Evolutionary conservation across 805 yeast genomes (phyloP).

Genomic region (Candida sonorensis): DNA sequence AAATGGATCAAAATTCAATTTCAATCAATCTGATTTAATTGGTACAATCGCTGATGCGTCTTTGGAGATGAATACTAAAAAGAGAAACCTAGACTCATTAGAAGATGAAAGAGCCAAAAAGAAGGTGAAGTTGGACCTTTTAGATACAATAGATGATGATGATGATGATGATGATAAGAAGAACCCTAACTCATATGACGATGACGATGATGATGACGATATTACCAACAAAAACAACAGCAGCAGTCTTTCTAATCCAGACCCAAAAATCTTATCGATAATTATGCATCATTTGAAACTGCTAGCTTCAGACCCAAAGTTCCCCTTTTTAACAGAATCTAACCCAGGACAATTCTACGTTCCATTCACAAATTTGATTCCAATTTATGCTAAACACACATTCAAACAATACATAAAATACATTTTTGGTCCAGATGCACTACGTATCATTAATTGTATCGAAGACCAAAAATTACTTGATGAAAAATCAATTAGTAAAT

Average conservation of each 20-base stretch:
- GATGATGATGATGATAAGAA: constrained; percentile 24
- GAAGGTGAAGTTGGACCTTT: constrained; percentile 24
- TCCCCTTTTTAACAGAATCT: constrained; percentile 57
- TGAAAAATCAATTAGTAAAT: constrained; percentile 72
- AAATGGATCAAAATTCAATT: constrained; percentile 27
- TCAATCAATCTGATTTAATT: constrained; percentile 30
- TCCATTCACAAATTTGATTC: constrained; percentile 49
- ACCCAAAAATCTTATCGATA: constrained; percentile 17
- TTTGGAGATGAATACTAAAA: constrained; percentile 17
- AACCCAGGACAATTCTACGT: constrained; percentile 53
- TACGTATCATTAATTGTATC: constrained; percentile 73
- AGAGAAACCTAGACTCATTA: constrained; percentile 6
- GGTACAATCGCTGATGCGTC: constrained; percentile 30
- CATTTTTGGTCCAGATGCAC: constrained; percentile 58
- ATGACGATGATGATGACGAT: constrained; percentile 7
- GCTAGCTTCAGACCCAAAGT: constrained; percentile 40
- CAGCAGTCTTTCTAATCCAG: constrained; percentile 4
- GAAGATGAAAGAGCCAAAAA: constrained; percentile 7
- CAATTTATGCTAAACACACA: constrained; percentile 39
- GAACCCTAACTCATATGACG: constrained; percentile 4
- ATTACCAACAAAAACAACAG: neutral
- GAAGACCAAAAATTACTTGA: constrained; percentile 66
- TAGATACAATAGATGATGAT: constrained; percentile 25
- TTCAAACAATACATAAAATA: constrained; percentile 53
- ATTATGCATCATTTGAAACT: constrained; percentile 58